Base-by-base conservation (phyloP, 768 basidiomycete species). In the Baorangia bicolor region DNA sequence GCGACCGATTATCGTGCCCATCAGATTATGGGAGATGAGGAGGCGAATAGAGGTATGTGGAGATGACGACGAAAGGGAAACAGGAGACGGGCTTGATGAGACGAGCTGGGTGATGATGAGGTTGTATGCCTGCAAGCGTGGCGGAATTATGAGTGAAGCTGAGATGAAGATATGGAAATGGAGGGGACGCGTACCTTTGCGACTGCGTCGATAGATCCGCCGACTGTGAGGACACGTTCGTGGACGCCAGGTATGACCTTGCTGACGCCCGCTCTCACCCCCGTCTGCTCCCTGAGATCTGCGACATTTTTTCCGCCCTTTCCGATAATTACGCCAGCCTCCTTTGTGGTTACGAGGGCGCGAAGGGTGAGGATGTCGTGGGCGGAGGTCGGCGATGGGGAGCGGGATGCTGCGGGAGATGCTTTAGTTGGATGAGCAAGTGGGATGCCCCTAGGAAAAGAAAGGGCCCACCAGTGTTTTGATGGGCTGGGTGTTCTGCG, bases 1-100 rank as follows among this genome's bases (percentile, higher is more conserved):
- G 61, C 95, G 89, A 64, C 97, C 97, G 66, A 98, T 98, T 77
- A 99, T 90, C 57, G 93, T 94, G 50, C 97, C 97, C 97, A 99
- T 99, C 63, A 99, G 82, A 75, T 98, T 96, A 79, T 99, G 97
- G 42, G 94, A 96, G 78, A 99, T 94, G 67, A 99, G 82, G 63
- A 99, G 93, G 57, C 94, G 92, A 74, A 99, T 88, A 58, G 94
- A 92, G 55, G 94, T 94, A 74, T 90, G 86, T 47, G 72, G 60
- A 62, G 76, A 63, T 54, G 82, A 79, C 49, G 89, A 79, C n/a
- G 87, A 83, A 21, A 90, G 78, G 52, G 92, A 81, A 60, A 85
- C 75, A 39, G 86, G 78, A 41, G 92, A 79, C 44, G 92, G 86
- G 66, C 83, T 86, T 38, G 92, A 85, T 58, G 89, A 76, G 64